Conservation (phyloP, 169 alveolate genomes). For the Plasmodium vivax region DNA sequence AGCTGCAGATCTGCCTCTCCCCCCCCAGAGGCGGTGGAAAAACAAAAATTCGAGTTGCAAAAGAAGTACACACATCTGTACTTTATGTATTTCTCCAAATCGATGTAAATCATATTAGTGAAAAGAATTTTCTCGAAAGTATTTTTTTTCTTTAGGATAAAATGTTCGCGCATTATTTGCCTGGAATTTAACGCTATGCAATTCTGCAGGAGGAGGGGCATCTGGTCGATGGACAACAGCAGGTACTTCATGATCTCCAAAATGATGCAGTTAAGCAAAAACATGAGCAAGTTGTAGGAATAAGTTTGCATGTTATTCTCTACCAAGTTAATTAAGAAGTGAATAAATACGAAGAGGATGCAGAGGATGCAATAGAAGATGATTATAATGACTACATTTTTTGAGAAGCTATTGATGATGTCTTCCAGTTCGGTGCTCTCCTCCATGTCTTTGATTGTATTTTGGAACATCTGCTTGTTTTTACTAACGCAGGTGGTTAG, state of each 20-base stretch:
- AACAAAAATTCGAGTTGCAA: conserved; percentile 7
- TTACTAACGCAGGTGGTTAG: conserved; percentile 62
- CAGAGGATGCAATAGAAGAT: conserved; percentile 47
- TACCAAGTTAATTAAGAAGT: conserved; percentile 20
- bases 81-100: conserved; percentile 29
- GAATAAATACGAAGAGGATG: conserved; percentile 58
- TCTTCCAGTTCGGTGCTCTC: conserved; percentile 23
- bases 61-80: conserved; percentile 27
- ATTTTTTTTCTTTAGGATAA: conserved; percentile 39
- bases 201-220: conserved; percentile 59
- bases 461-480: conserved; percentile 64
- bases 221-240: conserved; percentile 37
- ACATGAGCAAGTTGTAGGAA: conserved; percentile 50
- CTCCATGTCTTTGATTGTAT: conserved; percentile 22
- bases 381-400: conserved; percentile 46
- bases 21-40: not conserved
- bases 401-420: conserved; percentile 40
- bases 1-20: not conserved
- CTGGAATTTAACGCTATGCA: conserved; percentile 48
- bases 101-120: conserved; percentile 37
- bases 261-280: conserved; percentile 35
- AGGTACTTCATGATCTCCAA: conserved; percentile 39
- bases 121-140: conserved; percentile 40
- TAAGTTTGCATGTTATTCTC: conserved; percentile 66
- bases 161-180: conserved; percentile 38